Evolutionary conservation across 2,329 filamentous ascomycete genomes (phyloP), one percentile per base, ranked within the genome.

Genomic region (Colletotrichum musae): DNA sequence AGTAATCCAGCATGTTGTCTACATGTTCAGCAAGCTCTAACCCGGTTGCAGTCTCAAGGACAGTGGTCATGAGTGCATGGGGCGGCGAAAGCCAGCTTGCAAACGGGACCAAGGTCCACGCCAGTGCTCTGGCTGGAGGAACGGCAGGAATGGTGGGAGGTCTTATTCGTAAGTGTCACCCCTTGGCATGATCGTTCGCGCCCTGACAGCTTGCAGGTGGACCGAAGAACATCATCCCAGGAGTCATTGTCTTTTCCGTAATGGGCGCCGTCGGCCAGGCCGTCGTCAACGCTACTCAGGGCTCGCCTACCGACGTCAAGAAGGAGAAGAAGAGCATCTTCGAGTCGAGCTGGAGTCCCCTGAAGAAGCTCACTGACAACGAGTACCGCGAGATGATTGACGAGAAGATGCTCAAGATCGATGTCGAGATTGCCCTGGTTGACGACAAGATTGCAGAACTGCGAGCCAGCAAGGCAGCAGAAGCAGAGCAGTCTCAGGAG

Each of bases 391-490:
- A 86, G 1, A 89, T 94, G 81, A 83, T 96, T 75, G 83, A 86
- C 36, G 92, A 95, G 77, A 94, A 91, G 80, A 81, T 94, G 48
- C 77, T 95, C 28, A 86, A 84, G 71, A 81, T 95, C 3, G 91
- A 96, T 72, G 92, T 89, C 1, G 92, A 95, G 70, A 94, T 96
- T 78, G 90, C 93, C 0, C 79, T 96, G 5, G 84, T 95, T 43
- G 93, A 96, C 74, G 93, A 95, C 62, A 90, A 89, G 75, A 93
- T 96, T 73, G 86, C 77, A 1, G 78, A 80, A 52, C 60, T 84
- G 21, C 71, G 74, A 62, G 65, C 68, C n/a, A 53, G 62, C n/a
- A 70, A 64, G 41, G 47, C 28, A 12, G 58, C 58, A 18, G 65
- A 26, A 3, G 48, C 66, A 13, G 28, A 32, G n/a, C 21, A 43